Evolutionary conservation across 257 asterid species (phyloP).

Genomic region (Solanum habrochaites): DNA sequence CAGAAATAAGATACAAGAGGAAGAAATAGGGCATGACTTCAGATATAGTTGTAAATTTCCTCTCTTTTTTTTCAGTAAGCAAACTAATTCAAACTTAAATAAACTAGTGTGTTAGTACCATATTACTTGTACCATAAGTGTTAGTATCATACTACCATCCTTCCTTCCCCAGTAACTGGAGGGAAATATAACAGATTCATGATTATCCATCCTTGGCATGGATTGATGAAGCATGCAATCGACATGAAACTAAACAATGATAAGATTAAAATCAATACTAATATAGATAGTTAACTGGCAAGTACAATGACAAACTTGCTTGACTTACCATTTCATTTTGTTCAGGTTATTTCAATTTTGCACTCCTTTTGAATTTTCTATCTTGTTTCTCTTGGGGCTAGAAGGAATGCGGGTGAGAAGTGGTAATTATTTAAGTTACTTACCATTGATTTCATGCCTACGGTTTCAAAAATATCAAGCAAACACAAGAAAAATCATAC

Average conservation of each 20-base stretch:
- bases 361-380: neutral
- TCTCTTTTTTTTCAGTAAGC: neutral
- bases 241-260: neutral
- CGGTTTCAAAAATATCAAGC: neutral
- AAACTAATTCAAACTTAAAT: neutral
- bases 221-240: neutral
- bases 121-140: neutral
- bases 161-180: neutral
- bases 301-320: neutral
- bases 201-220: neutral
- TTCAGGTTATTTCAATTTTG: neutral
- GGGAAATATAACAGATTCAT: neutral
- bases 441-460: neutral
- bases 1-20: neutral
- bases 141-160: neutral
- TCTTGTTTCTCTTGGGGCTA: neutral
- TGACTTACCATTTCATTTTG: neutral
- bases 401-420: neutral
- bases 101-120: neutral
- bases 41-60: neutral
- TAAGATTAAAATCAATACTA: neutral
- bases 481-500: neutral
- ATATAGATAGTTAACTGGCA: neutral
- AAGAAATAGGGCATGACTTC: neutral
- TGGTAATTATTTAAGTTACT: neutral